A percentile compares a stretch with the other conserved stretches of the same genome.
These are phyloP conservation scores for Sequoiadendron giganteum DNA, from an alignment of 75 land plant species.

Conservation along the genomic window DNA sequence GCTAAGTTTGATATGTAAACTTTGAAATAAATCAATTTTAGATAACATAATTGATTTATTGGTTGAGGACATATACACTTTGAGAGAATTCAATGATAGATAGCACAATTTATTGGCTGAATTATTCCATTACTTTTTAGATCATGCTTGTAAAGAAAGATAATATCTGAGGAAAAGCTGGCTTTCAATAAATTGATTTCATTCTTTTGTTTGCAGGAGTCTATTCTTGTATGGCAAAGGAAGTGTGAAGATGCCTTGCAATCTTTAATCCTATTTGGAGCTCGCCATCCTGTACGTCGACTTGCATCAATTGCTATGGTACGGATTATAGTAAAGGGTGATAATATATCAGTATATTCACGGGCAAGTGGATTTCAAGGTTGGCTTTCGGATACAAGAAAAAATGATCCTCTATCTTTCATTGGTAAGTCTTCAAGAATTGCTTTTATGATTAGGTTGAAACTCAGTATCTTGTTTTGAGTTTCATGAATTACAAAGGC, in stretches of 20 bases:
- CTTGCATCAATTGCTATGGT: constrained; percentile 84
- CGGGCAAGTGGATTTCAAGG: constrained; percentile 94
- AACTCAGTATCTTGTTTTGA: not conserved
- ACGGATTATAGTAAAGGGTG: constrained; percentile 77
- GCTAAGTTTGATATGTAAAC: not conserved
- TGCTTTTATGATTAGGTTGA: not conserved
- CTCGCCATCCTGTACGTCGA: constrained; percentile 87
- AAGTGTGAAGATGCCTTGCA: constrained; percentile 96
- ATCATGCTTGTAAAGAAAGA: not conserved
- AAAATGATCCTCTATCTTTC: constrained; percentile 58
- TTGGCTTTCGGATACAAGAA: constrained; percentile 82
- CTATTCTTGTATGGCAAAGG: constrained; percentile 77
- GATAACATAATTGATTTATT: not conserved
- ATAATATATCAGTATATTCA: constrained; percentile 87
- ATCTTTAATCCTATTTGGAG: constrained; percentile 72
- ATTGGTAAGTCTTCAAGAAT: constrained; percentile 54
- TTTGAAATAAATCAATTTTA: not conserved
- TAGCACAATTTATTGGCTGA: not conserved
- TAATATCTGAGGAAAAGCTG: not conserved
- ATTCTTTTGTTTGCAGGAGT: constrained; percentile 50
- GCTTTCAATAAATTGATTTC: not conserved
- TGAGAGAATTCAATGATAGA: not conserved
- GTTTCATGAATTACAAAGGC: no score
- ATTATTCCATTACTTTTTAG: not conserved
- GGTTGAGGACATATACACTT: not conserved